A percentile compares a stretch with the other conserved stretches of the same genome.
Conservation (phyloP, 1,139 yeast genomes). For the Kodamaea suecica region DNA sequence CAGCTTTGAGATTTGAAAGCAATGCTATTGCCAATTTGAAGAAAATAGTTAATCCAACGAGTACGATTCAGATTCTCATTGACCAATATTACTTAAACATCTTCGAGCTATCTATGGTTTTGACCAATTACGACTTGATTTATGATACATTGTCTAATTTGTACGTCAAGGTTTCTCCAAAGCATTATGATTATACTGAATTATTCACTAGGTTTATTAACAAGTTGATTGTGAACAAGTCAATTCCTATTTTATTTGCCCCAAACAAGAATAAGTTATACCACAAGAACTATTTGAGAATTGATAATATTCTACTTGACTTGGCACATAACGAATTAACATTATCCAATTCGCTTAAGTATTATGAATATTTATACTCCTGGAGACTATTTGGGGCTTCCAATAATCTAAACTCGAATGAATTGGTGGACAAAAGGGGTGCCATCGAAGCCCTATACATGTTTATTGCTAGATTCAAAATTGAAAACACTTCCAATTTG, state of each 20-base stretch:
- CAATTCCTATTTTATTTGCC: conserved; percentile 22
- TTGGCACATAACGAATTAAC: conserved; percentile 36
- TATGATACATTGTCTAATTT: conserved; percentile 27
- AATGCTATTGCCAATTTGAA: conserved; percentile 28
- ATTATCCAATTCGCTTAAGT: conserved; percentile 39
- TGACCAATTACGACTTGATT: conserved; percentile 25
- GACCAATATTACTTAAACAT: conserved; percentile 26
- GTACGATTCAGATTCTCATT: conserved; percentile 2
- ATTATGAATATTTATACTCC: conserved; percentile 53
- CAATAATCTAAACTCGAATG: conserved; percentile 18
- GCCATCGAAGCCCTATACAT: conserved; percentile 56
- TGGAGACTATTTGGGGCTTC: conserved; percentile 44
- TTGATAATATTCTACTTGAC: conserved; percentile 40
- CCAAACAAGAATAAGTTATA: conserved; percentile 22
- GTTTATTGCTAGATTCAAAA: conserved; percentile 44
- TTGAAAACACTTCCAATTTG: conserved; percentile 13
- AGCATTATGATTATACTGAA: conserved; percentile 13
- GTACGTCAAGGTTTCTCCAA: conserved; percentile 6
- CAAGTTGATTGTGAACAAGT: conserved; percentile 23
- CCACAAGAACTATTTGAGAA: conserved; percentile 25
- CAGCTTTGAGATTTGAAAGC: conserved; percentile 32
- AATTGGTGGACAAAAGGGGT: conserved; percentile 44
- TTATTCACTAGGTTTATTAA: conserved; percentile 22
- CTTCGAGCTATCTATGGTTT: conserved; percentile 30
- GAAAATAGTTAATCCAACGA: background rate